Percentiles rank a stretch among this genome's conserved stretches.
Evolutionary conservation across 129 eudicot genomes (phyloP).

Genomic region (Flaveria sonorensis): DNA sequence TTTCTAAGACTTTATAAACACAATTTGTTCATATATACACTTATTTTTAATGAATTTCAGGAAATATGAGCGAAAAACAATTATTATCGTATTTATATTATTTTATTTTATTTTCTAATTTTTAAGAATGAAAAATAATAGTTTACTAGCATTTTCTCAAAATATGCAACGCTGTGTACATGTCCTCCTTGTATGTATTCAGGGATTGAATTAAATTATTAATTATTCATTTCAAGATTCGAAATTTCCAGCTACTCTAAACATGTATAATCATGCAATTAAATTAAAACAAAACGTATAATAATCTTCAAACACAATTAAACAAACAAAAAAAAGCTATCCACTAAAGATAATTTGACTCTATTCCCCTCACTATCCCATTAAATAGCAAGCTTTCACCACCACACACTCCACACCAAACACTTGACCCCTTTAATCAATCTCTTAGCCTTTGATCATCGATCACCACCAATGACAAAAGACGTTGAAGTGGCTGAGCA

Average conservation of each 20-base stretch:
- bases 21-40: no score
- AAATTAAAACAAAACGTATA: background rate
- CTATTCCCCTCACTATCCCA: constrained; percentile 31
- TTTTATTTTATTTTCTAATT: no score
- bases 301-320: background rate
- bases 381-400: constrained; percentile 43
- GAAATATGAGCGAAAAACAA: no score
- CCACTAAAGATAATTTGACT: constrained; percentile 19
- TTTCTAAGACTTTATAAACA: no score
- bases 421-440: background rate
- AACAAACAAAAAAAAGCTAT: background rate
- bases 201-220: background rate
- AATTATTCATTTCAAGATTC: background rate
- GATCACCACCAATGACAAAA: constrained; percentile 26
- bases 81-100: no score
- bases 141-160: no score
- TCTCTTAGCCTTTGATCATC: background rate
- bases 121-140: no score
- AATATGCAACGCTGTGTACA: no score
- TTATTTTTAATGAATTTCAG: no score
- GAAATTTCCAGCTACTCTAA: constrained; percentile 18
- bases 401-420: constrained; percentile 43
- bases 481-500: constrained; percentile 68
- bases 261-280: background rate
- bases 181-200: background rate